phyloP scores from a whole-genome alignment of 192 early-diverging fungal genomes.

The Gorgonomyces haynaldii region DNA sequence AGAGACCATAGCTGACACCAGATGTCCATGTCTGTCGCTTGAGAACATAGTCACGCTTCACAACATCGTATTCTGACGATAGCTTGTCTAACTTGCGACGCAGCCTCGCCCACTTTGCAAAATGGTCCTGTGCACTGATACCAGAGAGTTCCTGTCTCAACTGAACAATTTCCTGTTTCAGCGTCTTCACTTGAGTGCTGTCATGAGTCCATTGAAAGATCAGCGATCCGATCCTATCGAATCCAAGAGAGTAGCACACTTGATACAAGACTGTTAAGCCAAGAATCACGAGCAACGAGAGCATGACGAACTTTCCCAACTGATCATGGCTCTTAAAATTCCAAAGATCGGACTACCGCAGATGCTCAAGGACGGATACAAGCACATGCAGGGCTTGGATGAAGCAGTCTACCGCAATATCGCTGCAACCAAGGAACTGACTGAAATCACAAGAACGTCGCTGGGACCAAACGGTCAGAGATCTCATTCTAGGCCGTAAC shows the following conservation, averaged over 20 bases:
- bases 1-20: neutral
- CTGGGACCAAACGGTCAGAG: conserved; percentile 84
- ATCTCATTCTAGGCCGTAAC: conserved; percentile 62
- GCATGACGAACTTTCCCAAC: too few species aligned
- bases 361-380: conserved; percentile 92
- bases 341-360: conserved; percentile 71
- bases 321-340: conserved; percentile 75
- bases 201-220: too few species aligned
- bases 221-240: too few species aligned
- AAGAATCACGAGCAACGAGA: too few species aligned
- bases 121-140: conserved; percentile 2
- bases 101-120: conserved; percentile 9
- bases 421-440: conserved; percentile 84
- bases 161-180: too few species aligned
- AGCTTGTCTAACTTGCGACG: conserved; percentile 2
- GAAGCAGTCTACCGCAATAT: conserved; percentile 95
- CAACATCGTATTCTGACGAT: neutral
- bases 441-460: conserved; percentile 87
- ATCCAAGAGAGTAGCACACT: too few species aligned
- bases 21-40: neutral
- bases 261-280: too few species aligned
- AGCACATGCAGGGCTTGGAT: conserved; percentile 91
- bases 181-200: too few species aligned
- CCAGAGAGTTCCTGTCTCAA: neutral
- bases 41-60: too few species aligned